A percentile compares a stretch with the other conserved stretches of the same genome.
Conservation (phyloP, 495 filamentous ascomycete species). For the Hypoxylon subgilvum region DNA sequence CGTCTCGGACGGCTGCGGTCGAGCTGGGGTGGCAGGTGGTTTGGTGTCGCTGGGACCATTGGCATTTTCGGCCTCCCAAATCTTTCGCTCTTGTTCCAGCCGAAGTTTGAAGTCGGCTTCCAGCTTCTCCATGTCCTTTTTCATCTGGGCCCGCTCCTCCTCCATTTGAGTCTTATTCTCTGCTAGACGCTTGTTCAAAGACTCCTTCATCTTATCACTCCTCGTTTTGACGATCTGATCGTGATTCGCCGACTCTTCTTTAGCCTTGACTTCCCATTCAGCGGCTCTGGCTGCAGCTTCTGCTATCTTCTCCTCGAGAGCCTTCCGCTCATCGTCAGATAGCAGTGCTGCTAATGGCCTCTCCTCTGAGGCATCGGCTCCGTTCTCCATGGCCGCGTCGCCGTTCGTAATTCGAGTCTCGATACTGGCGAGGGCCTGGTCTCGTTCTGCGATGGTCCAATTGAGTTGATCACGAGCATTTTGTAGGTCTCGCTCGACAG, state of each 20-base stretch:
- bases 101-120: constrained; percentile 68
- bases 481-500: constrained; percentile 54
- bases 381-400: constrained; percentile 46
- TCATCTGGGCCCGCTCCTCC: constrained; percentile 47
- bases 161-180: constrained; percentile 64
- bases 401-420: constrained; percentile 45
- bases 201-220: constrained; percentile 73
- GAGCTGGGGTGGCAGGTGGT: constrained; percentile 42
- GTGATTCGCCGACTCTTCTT: constrained; percentile 59
- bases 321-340: constrained; percentile 59
- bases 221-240: constrained; percentile 66
- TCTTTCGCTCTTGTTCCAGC: constrained; percentile 68
- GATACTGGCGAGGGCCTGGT: constrained; percentile 56
- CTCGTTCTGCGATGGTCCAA: constrained; percentile 49
- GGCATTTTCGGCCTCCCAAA: constrained; percentile 57
- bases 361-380: constrained; percentile 37
- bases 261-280: constrained; percentile 62
- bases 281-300: constrained; percentile 54
- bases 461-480: constrained; percentile 51
- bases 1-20: constrained; percentile 33
- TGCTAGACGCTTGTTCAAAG: constrained; percentile 70
- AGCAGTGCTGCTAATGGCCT: constrained; percentile 38
- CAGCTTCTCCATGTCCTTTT: constrained; percentile 60
- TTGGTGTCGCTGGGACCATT: constrained; percentile 36
- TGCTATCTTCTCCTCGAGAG: constrained; percentile 55